These are phyloP conservation scores for Lactuca saligna DNA, from an alignment of 129 eudicot genomes.

Conservation along the genomic window DNA sequence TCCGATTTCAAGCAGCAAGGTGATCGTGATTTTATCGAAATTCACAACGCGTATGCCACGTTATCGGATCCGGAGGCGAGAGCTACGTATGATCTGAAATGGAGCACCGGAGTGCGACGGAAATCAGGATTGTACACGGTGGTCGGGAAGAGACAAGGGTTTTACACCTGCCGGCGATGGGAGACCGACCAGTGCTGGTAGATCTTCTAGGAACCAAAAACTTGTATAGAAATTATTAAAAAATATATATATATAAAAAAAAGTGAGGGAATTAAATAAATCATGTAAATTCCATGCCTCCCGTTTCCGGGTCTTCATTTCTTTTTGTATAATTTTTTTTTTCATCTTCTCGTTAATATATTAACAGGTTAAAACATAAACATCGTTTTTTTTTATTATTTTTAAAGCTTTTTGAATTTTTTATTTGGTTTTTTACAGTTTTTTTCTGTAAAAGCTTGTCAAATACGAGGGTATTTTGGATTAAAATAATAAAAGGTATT, in stretches of 20 bases:
- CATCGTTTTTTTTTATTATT: too few species aligned
- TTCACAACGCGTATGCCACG: constrained; percentile 65
- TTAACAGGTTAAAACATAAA: too few species aligned
- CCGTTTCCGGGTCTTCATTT: not conserved
- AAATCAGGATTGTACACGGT: constrained; percentile 17
- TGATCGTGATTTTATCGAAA: constrained; percentile 51
- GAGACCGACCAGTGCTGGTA: constrained; percentile 98
- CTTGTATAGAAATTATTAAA: not conserved
- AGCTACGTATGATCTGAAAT: constrained; percentile 48
- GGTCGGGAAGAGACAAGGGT: constrained; percentile 28
- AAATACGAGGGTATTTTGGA: too few species aligned
- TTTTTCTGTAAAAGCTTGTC: too few species aligned
- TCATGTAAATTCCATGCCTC: constrained; percentile 14
- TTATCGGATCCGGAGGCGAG: constrained; percentile 74
- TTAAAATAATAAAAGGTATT: too few species aligned
- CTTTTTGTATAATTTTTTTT: not conserved
- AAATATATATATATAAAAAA: not conserved
- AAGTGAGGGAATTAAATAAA: not conserved
- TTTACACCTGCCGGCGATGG: constrained; percentile 62
- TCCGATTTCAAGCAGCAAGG: constrained; percentile 37
- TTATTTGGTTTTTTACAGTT: too few species aligned
- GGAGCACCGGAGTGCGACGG: constrained; percentile 23
- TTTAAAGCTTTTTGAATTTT: too few species aligned
- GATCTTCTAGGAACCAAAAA: not conserved
- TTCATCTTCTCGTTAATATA: too few species aligned